Percentiles rank a stretch among this genome's conserved stretches.
phyloP scores from a whole-genome alignment of 305 asterid species.

The Solanum hybrid region DNA sequence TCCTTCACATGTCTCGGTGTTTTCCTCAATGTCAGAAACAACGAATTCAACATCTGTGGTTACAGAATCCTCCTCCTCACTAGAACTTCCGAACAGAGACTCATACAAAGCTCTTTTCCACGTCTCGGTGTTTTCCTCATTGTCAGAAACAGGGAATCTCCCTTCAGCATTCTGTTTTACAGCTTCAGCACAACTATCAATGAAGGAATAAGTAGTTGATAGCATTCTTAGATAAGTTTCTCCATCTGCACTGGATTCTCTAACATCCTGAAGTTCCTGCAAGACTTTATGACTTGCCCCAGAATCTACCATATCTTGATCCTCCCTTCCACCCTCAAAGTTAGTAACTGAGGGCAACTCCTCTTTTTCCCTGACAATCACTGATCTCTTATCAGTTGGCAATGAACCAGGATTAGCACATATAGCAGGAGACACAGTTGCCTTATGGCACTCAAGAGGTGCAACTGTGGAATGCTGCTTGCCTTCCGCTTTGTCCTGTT shows the following conservation, averaged over 20 bases:
- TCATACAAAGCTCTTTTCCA: background rate
- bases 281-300: constrained; percentile 13
- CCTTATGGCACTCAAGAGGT: constrained; percentile 23
- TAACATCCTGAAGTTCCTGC: constrained; percentile 22
- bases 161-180: background rate
- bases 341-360: constrained; percentile 10
- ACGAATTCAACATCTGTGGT: background rate
- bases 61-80: constrained; percentile 9
- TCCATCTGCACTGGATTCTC: constrained; percentile 8
- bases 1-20: background rate
- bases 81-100: background rate
- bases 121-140: constrained; percentile 8
- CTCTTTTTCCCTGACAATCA: constrained; percentile 15
- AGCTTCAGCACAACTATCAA: background rate
- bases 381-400: constrained; percentile 19
- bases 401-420: constrained; percentile 22
- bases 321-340: constrained; percentile 19
- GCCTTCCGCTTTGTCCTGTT: constrained; percentile 31
- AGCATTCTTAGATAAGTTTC: constrained; percentile 11
- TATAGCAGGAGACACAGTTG: constrained; percentile 17
- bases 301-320: constrained; percentile 15
- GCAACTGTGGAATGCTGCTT: constrained; percentile 19
- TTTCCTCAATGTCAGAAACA: background rate
- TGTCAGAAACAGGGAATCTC: constrained; percentile 14
- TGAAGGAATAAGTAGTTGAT: background rate